These are phyloP conservation scores for Papiliotrema fonsecae DNA, from an alignment of 1,284 basidiomycete species.

Conservation along the genomic window DNA sequence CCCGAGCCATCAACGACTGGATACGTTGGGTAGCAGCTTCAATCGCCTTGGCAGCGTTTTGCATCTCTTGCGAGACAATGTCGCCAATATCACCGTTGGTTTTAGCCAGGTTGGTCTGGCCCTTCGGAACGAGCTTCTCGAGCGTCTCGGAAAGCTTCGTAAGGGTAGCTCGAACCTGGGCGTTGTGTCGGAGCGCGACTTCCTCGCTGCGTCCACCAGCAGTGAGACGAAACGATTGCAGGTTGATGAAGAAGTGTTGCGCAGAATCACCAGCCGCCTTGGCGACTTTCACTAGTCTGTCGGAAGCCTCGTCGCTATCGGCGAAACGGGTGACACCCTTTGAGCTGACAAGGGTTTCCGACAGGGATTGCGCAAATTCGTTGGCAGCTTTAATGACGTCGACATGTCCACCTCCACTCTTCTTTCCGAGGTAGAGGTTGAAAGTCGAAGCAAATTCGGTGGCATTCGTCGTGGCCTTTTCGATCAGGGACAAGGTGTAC, in stretches of 20 bases:
- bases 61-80: slow-evolving; percentile 95
- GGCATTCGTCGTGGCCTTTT: slow-evolving; percentile 88
- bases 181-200: slow-evolving; percentile 83
- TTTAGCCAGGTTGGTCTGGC: slow-evolving; percentile 63
- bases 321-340: slow-evolving; percentile 94
- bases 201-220: slow-evolving; percentile 73
- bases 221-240: slow-evolving; percentile 90
- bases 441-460: slow-evolving; percentile 95
- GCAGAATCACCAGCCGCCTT: slow-evolving; percentile 81
- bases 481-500: slow-evolving; percentile 97
- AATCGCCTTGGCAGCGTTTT: slow-evolving; percentile 86
- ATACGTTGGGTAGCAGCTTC: slow-evolving; percentile 86
- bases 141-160: slow-evolving; percentile 80
- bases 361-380: slow-evolving; percentile 87
- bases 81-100: slow-evolving; percentile 93
- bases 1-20: slow-evolving; percentile 83
- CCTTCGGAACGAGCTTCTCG: slow-evolving; percentile 81
- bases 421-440: slow-evolving; percentile 83
- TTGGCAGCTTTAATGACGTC: slow-evolving; percentile 98
- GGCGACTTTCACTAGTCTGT: slow-evolving; percentile 82
- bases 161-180: slow-evolving; percentile 74
- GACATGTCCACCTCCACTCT: slow-evolving; percentile 81
- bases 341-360: slow-evolving; percentile 85
- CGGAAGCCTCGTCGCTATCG: slow-evolving; percentile 82
- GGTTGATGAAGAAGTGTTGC: slow-evolving; percentile 86